Base-by-base conservation (phyloP, 306 rosid genomes). In the Macrotyloma uniflorum region DNA sequence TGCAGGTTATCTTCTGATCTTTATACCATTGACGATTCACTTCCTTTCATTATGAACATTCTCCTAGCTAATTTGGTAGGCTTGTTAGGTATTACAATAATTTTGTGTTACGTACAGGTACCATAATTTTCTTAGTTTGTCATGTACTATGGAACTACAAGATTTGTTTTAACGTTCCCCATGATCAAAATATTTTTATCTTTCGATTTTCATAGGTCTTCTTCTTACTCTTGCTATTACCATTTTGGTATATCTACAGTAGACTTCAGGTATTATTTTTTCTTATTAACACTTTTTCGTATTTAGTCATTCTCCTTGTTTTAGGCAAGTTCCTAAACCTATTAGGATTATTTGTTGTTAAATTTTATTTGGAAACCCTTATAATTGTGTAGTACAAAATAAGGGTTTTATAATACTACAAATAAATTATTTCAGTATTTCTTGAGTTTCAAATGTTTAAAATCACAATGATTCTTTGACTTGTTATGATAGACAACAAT, bases 1-100 rank as follows among this genome's bases (percentile, higher is more conserved):
- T 84, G 85, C 87, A 94, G 98, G 93, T 72, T 94, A 50, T 94
- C 98, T 79, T 94, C 98, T 14, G 98, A 94, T 90, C 95, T 94
- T 28, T 94, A 94, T 81, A 94, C 92, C 64, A 94, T 92, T 35
- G 98, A 94, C 74, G 97, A 94, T 83, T 94, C 98, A 40, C 98
- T 94, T 80, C 98, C 98, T 5, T 94, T 94, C 83, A 90, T 94
- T 69, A 85, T 92, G 85, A 94, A 94, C 90, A 92, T 94, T 89
- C 97, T 94, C 75, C 83, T 94, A 45, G 98, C 98, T 71, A 94
- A 94, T 85, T 92, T 94, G 62, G 89, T 94, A 71, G 97, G 97
- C 72, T 86, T 94, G 74, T 72, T 94, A 81, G 98, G 98, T 79
- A 94, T 94, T 82, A 92, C 91, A 70, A 70, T 89, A 74, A 89